These are phyloP conservation scores for Aspergillus sp. DNA, from an alignment of 2,329 filamentous ascomycete genomes.

Conservation along the genomic window DNA sequence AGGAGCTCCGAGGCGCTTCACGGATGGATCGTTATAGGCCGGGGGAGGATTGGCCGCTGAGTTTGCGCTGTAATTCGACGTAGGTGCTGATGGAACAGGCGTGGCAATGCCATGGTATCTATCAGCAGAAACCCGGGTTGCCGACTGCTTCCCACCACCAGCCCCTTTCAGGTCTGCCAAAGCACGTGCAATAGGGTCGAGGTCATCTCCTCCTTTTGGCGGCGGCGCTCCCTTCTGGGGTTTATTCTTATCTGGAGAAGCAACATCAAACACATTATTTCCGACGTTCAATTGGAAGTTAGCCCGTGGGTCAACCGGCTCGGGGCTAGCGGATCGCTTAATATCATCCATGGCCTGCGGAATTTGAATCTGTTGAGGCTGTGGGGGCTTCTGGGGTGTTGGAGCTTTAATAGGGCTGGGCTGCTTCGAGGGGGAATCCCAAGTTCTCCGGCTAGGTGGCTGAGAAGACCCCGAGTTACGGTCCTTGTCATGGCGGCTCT, in stretches of 20 bases:
- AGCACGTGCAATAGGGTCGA: constrained; percentile 87
- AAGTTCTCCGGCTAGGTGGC: constrained; percentile 52
- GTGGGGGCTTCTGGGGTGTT: constrained; percentile 9
- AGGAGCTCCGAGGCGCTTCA: constrained; percentile 81
- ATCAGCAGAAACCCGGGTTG: constrained; percentile 86
- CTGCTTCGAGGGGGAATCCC: constrained; percentile 48
- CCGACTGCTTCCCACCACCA: constrained; percentile 76
- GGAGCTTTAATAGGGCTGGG: constrained; percentile 46
- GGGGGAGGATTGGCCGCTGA: constrained; percentile 69
- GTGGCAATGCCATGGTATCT: constrained; percentile 91
- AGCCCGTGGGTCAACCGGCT: constrained; percentile 86
- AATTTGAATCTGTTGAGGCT: constrained; percentile 12
- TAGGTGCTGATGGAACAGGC: constrained; percentile 58
- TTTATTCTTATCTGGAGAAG: constrained; percentile 67
- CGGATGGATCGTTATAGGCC: constrained; percentile 72
- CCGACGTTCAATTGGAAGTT: constrained; percentile 92
- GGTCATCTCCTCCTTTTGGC: constrained; percentile 55
- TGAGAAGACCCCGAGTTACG: constrained; percentile 37
- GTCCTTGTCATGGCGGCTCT: constrained; percentile 78
- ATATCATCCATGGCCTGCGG: constrained; percentile 17
- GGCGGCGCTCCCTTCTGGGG: constrained; percentile 41
- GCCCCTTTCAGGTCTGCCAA: constrained; percentile 90
- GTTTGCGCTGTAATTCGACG: constrained; percentile 34
- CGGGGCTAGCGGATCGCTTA: constrained; percentile 62
- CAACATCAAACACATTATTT: constrained; percentile 93